Conservation (phyloP, 1,284 basidiomycete species). For the Sporisorium iseilematis-ciliati region DNA sequence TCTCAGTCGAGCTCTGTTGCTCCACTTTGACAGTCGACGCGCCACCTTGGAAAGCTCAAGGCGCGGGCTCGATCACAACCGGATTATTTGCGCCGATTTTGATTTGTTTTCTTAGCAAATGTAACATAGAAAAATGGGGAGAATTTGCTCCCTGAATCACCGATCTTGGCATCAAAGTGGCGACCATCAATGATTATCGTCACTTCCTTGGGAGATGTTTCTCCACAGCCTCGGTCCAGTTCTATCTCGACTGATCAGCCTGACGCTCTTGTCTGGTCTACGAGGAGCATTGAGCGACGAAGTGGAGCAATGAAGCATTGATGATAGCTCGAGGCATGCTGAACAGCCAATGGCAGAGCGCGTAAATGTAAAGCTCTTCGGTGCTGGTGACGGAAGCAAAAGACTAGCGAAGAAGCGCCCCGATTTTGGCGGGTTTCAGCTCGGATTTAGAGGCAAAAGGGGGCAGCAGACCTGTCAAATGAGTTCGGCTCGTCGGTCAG, state of each 20-base stretch:
- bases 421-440: conserved; percentile 5
- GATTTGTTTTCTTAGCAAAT: not conserved
- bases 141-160: not conserved
- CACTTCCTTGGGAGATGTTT: not conserved
- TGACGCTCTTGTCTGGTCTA: not conserved
- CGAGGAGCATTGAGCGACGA: too few relatives aligned
- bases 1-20: conserved; percentile 10
- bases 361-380: conserved; percentile 19
- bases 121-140: not conserved
- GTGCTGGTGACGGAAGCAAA: not conserved
- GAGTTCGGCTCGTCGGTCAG: not conserved
- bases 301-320: not conserved
- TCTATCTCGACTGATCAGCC: not conserved
- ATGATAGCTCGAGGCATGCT: not conserved
- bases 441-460: conserved; percentile 24
- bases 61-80: conserved; percentile 31
- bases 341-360: conserved; percentile 29
- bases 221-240: not conserved
- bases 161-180: not conserved
- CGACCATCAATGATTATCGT: not conserved
- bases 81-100: not conserved
- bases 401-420: not conserved
- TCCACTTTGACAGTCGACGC: conserved; percentile 38
- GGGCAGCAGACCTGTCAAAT: conserved; percentile 4
- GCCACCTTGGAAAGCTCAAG: conserved; percentile 21